These are phyloP conservation scores for Larix kaempferi DNA, from an alignment of 75 land plant species.

Conservation along the genomic window DNA sequence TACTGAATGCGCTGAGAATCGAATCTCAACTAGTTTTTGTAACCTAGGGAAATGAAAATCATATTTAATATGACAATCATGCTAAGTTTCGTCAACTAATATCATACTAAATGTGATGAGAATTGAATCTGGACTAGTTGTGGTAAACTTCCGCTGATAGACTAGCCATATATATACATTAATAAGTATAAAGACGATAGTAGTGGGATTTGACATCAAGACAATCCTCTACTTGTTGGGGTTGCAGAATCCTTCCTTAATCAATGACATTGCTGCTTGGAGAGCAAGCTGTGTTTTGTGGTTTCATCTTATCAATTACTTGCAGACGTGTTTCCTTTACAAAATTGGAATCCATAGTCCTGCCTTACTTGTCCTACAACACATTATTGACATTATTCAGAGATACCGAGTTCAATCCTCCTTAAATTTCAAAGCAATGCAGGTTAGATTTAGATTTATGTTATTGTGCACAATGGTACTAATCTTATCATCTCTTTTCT, in stretches of 20 bases:
- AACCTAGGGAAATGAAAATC: not conserved
- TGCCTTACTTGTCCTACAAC: slow-evolving; percentile 7
- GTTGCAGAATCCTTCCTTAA: not conserved
- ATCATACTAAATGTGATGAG: too few relatives aligned
- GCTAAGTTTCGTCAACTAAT: too few relatives aligned
- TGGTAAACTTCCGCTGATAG: too few relatives aligned
- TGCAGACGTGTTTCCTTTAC: not conserved
- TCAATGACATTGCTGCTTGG: not conserved
- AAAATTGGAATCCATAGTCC: not conserved
- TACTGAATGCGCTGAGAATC: too few relatives aligned
- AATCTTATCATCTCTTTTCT: slow-evolving; percentile 37
- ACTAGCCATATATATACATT: too few relatives aligned
- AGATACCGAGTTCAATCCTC: not conserved
- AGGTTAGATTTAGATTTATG: too few relatives aligned
- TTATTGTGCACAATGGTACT: too few relatives aligned
- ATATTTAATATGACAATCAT: too few relatives aligned
- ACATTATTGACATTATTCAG: not conserved
- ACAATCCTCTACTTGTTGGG: not conserved
- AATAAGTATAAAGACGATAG: too few relatives aligned
- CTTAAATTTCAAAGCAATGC: too few relatives aligned
- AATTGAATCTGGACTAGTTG: not conserved
- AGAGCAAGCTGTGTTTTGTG: not conserved
- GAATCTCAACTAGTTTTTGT: too few relatives aligned
- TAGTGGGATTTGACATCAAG: too few relatives aligned
- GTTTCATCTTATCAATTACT: slow-evolving; percentile 1